A percentile compares a stretch with the other conserved stretches of the same genome.
phyloP scores from a whole-genome alignment of 805 yeast species.

The Yamadazyma tumulicola region DNA sequence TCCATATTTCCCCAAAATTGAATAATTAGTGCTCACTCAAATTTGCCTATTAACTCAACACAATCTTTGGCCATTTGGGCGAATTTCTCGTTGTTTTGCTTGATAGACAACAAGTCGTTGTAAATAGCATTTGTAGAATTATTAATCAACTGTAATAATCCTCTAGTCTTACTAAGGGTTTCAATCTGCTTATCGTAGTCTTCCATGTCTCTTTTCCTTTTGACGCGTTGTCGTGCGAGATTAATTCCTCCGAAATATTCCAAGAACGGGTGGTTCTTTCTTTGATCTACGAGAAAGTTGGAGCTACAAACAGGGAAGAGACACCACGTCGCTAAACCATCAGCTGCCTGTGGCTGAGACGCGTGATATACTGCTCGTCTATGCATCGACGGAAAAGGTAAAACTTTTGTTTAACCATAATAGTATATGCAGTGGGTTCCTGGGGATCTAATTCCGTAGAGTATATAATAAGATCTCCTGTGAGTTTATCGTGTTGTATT shows the following conservation, averaged over 20 bases:
- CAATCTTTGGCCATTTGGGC: slow-evolving; percentile 6
- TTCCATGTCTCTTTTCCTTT: slow-evolving; percentile 3
- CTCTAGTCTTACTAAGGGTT: slow-evolving; percentile 12
- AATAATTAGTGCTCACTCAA: slow-evolving; percentile 1
- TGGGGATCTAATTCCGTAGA: no score
- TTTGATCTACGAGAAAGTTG: no score
- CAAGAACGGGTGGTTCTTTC: no score
- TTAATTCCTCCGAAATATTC: neutral
- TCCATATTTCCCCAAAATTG: slow-evolving; percentile 11
- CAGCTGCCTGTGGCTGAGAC: no score
- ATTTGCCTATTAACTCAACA: slow-evolving; percentile 2
- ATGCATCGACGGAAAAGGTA: no score
- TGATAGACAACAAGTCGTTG: slow-evolving; percentile 9
- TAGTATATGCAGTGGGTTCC: no score
- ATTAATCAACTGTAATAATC: slow-evolving; percentile 11
- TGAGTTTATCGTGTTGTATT: no score
- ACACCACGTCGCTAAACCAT: no score
- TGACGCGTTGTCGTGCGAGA: neutral
- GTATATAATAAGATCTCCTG: no score
- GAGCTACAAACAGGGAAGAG: no score
- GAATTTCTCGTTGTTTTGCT: slow-evolving; percentile 8
- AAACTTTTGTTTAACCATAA: no score
- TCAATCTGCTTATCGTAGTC: slow-evolving; percentile 9
- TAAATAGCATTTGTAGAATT: slow-evolving; percentile 12
- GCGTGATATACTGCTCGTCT: no score